Evolutionary conservation across 2,329 filamentous ascomycete genomes (phyloP), one percentile per base, ranked within the genome.

Genomic region (Macrophomina tecta): DNA sequence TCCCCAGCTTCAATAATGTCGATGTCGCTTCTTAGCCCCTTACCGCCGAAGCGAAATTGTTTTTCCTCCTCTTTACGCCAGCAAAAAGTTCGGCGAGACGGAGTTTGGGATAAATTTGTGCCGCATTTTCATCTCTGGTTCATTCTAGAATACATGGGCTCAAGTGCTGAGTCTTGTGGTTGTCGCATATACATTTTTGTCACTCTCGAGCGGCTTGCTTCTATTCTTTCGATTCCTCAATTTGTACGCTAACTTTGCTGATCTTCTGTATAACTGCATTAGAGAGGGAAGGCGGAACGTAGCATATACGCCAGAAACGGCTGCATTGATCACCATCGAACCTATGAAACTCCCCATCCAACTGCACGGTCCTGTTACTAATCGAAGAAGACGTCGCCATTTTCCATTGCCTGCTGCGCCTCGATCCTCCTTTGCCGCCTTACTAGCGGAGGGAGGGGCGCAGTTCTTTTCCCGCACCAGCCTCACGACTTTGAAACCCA

Each of bases 151-250:
- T 45, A 38, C 32, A 62, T 49, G 58, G 58, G 14, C 58, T 62
- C 58, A 62, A 62, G 58, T 62, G 58, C 58, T 62, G 58, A 62
- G 58, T 62, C 58, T 62, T 49, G 58, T 38, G 18, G 45, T 48
- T 18, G 58, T 48, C 45, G 42, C 42, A 45, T 45, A 45, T 45
- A 62, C n/a, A n/a, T 34, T 34, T 38, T 28, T 45, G 56, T 42
- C 28, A 16, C 28, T 45, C 42, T n/a, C 3, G 58, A 32, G 28
- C 28, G 56, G 23, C 11, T 52, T 30, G 38, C 56, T 38, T 11
- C 56, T 11, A 42, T 48, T 48, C 14, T 46, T 38, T 38, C 14
- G 7, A 30, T 61, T 45, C 9, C n/a, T 23, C 30, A 32, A n/a
- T 8, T 42, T 62, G 42, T 49, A 62, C 58, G 30, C 40, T 62